These are phyloP conservation scores for Eimeria tenella DNA, from an alignment of 169 alveolate genomes.

Conservation along the genomic window DNA sequence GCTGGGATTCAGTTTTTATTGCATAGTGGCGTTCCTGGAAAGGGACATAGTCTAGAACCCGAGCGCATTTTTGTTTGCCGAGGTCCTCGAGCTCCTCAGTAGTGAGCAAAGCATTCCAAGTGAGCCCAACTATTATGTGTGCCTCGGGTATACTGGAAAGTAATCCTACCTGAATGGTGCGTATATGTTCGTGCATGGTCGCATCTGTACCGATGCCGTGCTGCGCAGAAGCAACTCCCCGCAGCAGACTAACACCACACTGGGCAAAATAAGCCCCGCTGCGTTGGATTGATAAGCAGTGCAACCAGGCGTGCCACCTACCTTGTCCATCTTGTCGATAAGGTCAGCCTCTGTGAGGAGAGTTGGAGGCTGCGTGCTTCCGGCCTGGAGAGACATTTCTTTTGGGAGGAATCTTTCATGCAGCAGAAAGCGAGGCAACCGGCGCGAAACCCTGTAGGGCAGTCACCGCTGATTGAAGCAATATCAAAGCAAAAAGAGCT, in stretches of 20 bases:
- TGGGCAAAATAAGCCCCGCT: neutral
- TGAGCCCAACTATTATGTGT: neutral
- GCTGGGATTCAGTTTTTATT: slow-evolving; percentile 51
- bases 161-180: slow-evolving; percentile 94
- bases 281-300: neutral
- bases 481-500: neutral
- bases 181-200: slow-evolving; percentile 99
- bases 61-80: too few species aligned
- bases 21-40: slow-evolving; percentile 77
- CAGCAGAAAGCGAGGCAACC: slow-evolving; percentile 70
- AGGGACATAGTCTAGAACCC: neutral
- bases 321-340: slow-evolving; percentile 95
- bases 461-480: neutral
- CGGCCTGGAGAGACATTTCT: slow-evolving; percentile 82
- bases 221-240: slow-evolving; percentile 50
- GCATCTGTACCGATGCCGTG: slow-evolving; percentile 99
- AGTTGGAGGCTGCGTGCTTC: slow-evolving; percentile 95
- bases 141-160: neutral
- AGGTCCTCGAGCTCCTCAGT: too few species aligned
- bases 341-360: slow-evolving; percentile 96
- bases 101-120: too few species aligned
- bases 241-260: slow-evolving; percentile 56
- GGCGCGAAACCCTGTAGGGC: slow-evolving; percentile 53
- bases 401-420: slow-evolving; percentile 63
- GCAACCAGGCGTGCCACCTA: neutral